Percentiles rank a stretch among this genome's conserved stretches.
Evolutionary conservation across 2,329 filamentous ascomycete genomes (phyloP).

Genomic region (Fusarium duplospermum): DNA sequence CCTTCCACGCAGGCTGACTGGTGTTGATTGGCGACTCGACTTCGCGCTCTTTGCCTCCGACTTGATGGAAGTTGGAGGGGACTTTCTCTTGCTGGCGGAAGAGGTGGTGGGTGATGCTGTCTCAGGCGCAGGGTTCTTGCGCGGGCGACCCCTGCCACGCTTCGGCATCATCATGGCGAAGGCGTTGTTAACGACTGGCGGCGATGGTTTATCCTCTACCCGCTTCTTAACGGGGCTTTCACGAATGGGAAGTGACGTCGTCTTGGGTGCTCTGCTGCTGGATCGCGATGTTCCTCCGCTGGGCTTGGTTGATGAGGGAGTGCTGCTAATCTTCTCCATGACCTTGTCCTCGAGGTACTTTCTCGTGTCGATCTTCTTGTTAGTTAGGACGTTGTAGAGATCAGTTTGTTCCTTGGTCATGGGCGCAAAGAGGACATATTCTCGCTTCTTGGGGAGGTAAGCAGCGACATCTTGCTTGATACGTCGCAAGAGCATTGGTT

Average conservation of each 20-base stretch:
- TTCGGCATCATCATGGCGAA: conserved; percentile 68
- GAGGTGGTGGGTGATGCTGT: conserved; percentile 32
- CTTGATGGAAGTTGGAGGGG: conserved; percentile 44
- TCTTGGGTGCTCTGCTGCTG: conserved; percentile 44
- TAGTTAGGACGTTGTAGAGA: conserved; percentile 76
- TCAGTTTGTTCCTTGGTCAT: conserved; percentile 92
- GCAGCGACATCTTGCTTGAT: conserved; percentile 95
- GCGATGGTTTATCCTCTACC: conserved; percentile 27
- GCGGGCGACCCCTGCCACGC: conserved; percentile 39
- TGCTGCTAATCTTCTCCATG: conserved; percentile 67
- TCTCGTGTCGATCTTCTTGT: conserved; percentile 70
- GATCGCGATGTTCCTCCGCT: conserved; percentile 53
- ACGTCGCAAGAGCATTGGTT: conserved; percentile 87
- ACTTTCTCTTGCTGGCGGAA: conserved; percentile 49
- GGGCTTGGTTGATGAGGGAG: conserved; percentile 47
- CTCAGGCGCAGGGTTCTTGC: conserved; percentile 25
- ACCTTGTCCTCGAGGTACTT: conserved; percentile 87
- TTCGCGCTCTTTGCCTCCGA: conserved; percentile 75
- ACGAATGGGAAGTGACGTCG: conserved; percentile 50
- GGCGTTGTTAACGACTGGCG: conserved; percentile 58
- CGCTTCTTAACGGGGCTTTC: conserved; percentile 51
- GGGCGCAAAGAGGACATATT: conserved; percentile 95
- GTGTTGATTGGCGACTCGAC: conserved; percentile 80
- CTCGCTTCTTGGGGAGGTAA: conserved; percentile 92
- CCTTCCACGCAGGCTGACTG: conserved; percentile 65